phyloP scores from a whole-genome alignment of 169 alveolate genomes.

The Eimeria nieschulzi region DNA sequence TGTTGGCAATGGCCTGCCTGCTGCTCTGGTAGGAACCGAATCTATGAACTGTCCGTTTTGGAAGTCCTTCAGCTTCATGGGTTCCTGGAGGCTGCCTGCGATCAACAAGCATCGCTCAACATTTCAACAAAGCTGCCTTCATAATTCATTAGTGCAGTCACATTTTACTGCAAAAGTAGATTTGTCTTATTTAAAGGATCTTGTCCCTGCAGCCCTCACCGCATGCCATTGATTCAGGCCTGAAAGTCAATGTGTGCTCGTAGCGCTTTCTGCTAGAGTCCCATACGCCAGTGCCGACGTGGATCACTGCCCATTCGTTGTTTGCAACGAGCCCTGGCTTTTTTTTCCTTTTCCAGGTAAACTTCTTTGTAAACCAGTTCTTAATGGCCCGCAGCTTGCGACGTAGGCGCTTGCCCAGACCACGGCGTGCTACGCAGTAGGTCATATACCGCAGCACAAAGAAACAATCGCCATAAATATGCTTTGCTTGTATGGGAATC shows the following conservation, averaged over 20 bases:
- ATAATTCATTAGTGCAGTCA: no score
- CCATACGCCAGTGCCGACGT: conserved; percentile 6
- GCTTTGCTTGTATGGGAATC: no score
- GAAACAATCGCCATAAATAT: background rate
- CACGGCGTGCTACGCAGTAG: background rate
- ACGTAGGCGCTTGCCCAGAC: background rate
- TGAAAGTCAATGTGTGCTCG: conserved; percentile 13
- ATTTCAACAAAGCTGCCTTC: background rate
- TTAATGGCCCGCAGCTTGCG: conserved; percentile 14
- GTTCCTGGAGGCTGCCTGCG: background rate
- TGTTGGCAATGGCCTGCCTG: background rate
- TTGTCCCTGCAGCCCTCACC: background rate
- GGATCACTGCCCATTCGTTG: conserved; percentile 13
- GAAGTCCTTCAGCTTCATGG: background rate
- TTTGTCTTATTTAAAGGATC: no score
- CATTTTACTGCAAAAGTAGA: no score
- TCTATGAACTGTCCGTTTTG: background rate
- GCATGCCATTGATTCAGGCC: background rate
- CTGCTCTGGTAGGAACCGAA: background rate
- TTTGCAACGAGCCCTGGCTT: background rate
- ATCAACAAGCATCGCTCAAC: background rate
- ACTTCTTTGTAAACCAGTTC: conserved; percentile 4
- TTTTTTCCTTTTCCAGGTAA: conserved; percentile 10
- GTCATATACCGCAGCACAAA: background rate
- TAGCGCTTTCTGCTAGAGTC: background rate